These are phyloP conservation scores for Rutstroemia sp. DNA, from an alignment of 2,329 filamentous ascomycete genomes.

Conservation along the genomic window DNA sequence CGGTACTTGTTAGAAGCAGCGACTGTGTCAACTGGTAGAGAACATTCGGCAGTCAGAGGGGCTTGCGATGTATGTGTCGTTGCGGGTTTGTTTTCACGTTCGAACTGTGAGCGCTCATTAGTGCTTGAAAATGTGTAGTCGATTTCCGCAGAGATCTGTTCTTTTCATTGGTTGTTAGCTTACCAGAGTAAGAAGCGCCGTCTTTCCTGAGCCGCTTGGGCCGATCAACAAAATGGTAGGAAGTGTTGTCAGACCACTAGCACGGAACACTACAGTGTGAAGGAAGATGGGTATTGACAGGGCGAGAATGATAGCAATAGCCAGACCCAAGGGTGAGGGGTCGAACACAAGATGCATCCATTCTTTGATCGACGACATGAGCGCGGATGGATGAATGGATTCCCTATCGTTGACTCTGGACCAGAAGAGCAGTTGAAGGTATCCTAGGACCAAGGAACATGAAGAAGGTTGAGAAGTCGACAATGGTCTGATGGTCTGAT, in stretches of 20 bases:
- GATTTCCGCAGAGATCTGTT: neutral
- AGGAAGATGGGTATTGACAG: slow-evolving; percentile 68
- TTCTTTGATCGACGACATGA: slow-evolving; percentile 18
- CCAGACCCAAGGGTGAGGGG: slow-evolving; percentile 54
- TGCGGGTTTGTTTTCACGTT: slow-evolving; percentile 40
- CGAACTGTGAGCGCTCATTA: slow-evolving; percentile 33
- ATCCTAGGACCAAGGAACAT: no score
- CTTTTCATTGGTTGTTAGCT: slow-evolving; percentile 13
- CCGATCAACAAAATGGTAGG: slow-evolving; percentile 78
- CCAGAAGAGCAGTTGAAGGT: no score
- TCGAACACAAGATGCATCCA: slow-evolving; percentile 48
- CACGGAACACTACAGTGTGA: slow-evolving; percentile 63
- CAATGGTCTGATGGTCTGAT: neutral
- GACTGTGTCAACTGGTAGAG: slow-evolving; percentile 43
- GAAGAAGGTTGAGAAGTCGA: no score
- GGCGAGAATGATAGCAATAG: slow-evolving; percentile 62
- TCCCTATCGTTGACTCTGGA: no score
- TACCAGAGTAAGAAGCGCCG: slow-evolving; percentile 74
- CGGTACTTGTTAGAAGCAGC: slow-evolving; percentile 56
- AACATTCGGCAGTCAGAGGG: slow-evolving; percentile 47
- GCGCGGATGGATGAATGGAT: no score
- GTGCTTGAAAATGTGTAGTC: slow-evolving; percentile 5
- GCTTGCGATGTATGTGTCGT: slow-evolving; percentile 54
- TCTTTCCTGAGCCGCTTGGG: slow-evolving; percentile 80
- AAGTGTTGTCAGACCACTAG: slow-evolving; percentile 56